Evolutionary conservation across 2,329 filamentous ascomycete genomes (phyloP), one percentile per base, ranked within the genome.

Genomic region (Orbilia oligospora): DNA sequence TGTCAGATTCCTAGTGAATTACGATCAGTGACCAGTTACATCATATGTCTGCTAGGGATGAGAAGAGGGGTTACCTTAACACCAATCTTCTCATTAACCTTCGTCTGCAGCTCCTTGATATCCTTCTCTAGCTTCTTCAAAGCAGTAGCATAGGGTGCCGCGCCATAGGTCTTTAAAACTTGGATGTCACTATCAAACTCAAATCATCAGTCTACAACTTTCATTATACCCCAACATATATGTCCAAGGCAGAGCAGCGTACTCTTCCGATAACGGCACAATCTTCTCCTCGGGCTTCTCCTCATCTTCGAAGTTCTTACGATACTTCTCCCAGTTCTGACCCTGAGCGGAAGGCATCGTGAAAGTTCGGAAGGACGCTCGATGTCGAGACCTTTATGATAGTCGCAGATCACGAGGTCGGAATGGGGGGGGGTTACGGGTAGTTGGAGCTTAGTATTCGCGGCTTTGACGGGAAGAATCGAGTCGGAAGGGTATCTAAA

Each of bases 271-370:
- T 80, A 99, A 88, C 81, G 96, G 96, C 78, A 94, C 95, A 84
- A 99, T 99, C 90, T 99, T 99, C 91, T 99, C 99, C 89, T 99
- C 96, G 85, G 97, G 94, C 86, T 94, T 88, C 85, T 98, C 96
- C 83, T 99, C 96, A 84, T 99, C 96, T 84, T 92, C 95, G 84
- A 93, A 99, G 84, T 91, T 94, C 89, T 98, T 97, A 87, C 93
- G 90, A 89, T 97, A 98, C 88, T 98, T 98, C 89, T 99, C 96
- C 96, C 96, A 99, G 89, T 90, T 93, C 86, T 89, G 87, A 85
- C 96, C 96, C 83, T 92, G 97, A 86, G 96, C 95, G 87, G 93
- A 95, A 89, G 94, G 94, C 94, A 97, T 90, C 64, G 75, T 78
- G 58, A 24, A 67, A 44, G 51, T 38, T 65, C 63, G 70, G 36